These are phyloP conservation scores for Aspergillus tanneri DNA, from an alignment of 2,329 filamentous ascomycete genomes.

Conservation along the genomic window DNA sequence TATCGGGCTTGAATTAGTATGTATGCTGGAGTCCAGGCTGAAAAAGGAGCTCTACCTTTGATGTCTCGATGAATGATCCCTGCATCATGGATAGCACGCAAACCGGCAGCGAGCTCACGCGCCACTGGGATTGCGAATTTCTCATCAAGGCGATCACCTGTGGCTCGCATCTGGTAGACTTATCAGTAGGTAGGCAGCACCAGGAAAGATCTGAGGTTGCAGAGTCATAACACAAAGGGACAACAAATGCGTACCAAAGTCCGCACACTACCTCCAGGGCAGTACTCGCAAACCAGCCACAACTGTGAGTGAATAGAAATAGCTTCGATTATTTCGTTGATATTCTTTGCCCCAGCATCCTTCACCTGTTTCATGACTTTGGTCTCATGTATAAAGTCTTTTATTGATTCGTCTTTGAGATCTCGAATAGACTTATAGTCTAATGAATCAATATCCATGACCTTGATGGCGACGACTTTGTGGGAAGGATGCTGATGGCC, in stretches of 20 bases:
- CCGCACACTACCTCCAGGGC: constrained; percentile 64
- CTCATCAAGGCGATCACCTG: constrained; percentile 54
- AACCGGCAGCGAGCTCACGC: constrained; percentile 60
- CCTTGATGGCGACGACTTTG: constrained; percentile 52
- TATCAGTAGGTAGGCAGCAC: constrained; percentile 4
- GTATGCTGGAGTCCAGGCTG: neutral
- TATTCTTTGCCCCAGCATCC: constrained; percentile 61
- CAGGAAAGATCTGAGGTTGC: constrained; percentile 21
- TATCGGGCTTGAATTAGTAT: constrained; percentile 20
- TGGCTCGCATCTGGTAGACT: constrained; percentile 48
- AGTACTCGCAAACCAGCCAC: constrained; percentile 67
- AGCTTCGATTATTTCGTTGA: constrained; percentile 64
- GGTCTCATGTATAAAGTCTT: constrained; percentile 62
- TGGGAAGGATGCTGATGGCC: constrained; percentile 42
- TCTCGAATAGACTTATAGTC: constrained; percentile 50
- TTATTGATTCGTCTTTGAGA: constrained; percentile 50
- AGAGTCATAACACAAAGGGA: constrained; percentile 1
- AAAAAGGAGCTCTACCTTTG: constrained; percentile 51
- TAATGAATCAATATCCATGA: constrained; percentile 51
- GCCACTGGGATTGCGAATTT: constrained; percentile 64
- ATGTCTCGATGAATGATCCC: constrained; percentile 66
- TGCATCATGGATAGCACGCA: constrained; percentile 64
- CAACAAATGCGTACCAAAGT: constrained; percentile 54
- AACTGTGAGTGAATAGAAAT: constrained; percentile 63
- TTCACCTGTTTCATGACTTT: constrained; percentile 62